Evolutionary conservation across 139 green algal species (phyloP).

Genomic region (Spirogloea muscicola): DNA sequence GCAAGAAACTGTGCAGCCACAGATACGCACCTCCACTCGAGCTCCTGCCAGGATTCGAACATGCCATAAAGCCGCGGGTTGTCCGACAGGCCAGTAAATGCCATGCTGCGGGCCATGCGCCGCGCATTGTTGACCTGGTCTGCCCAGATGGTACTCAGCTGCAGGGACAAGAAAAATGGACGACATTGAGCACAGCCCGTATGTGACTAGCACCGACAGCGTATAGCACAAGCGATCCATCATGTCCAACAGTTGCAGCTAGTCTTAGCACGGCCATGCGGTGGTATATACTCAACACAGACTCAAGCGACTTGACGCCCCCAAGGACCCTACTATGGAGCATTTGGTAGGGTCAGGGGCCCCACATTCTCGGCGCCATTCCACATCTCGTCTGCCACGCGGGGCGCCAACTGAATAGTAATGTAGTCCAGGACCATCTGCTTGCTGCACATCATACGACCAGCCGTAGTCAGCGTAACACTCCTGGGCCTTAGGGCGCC

Average conservation of each 20-base stretch:
- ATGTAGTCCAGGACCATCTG: conserved; percentile 1
- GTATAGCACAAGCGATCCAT: too few species aligned
- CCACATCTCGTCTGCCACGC: conserved; percentile 19
- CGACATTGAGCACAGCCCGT: background rate
- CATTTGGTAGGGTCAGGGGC: too few species aligned
- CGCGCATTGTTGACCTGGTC: conserved; percentile 2
- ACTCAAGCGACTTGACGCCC: background rate
- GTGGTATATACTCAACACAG: background rate
- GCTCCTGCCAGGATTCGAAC: too few species aligned
- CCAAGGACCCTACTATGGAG: too few species aligned
- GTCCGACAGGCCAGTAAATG: background rate
- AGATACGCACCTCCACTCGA: too few species aligned
- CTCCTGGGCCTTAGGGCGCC: too few species aligned
- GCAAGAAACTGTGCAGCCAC: too few species aligned
- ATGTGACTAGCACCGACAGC: background rate
- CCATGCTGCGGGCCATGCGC: background rate
- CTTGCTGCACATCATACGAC: background rate
- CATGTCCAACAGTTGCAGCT: background rate
- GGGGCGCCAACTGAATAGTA: conserved; percentile 21
- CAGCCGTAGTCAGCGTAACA: too few species aligned
- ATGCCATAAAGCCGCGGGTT: too few species aligned
- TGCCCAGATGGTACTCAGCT: conserved; percentile 1
- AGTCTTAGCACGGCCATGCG: background rate
- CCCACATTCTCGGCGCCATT: conserved; percentile 7
- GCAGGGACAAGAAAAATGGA: background rate